Conservation (phyloP, 257 asterid species). For the Mentha longifolia region DNA sequence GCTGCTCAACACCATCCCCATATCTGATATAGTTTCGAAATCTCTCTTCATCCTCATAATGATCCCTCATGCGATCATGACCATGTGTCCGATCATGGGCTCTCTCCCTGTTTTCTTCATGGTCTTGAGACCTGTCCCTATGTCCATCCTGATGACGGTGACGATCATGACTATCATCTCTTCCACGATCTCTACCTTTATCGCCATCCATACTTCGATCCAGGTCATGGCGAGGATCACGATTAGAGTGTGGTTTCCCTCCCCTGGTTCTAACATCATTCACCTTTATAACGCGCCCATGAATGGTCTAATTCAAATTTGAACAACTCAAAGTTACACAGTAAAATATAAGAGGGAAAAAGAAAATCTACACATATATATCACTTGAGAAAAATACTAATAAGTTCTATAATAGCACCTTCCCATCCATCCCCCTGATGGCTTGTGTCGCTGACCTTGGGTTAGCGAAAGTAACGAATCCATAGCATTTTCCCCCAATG, state of each 20-base stretch:
- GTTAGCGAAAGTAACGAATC: slow-evolving; percentile 74
- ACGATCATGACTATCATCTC: slow-evolving; percentile 47
- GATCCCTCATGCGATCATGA: slow-evolving; percentile 55
- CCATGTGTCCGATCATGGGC: slow-evolving; percentile 47
- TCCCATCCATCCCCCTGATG: slow-evolving; percentile 82
- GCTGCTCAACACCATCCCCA: slow-evolving; percentile 49
- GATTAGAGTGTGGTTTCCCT: slow-evolving; percentile 60
- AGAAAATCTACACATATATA: neutral
- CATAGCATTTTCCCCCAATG: slow-evolving; percentile 79
- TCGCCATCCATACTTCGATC: slow-evolving; percentile 55
- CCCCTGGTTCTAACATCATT: slow-evolving; percentile 73
- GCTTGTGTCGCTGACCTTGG: slow-evolving; percentile 83
- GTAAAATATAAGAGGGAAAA: neutral
- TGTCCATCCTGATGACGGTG: slow-evolving; percentile 51
- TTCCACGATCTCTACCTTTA: slow-evolving; percentile 60
- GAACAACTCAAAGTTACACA: slow-evolving; percentile 21
- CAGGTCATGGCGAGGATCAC: slow-evolving; percentile 54
- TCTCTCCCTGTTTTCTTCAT: slow-evolving; percentile 55
- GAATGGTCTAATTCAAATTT: slow-evolving; percentile 56
- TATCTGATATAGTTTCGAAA: slow-evolving; percentile 44
- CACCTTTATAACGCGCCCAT: slow-evolving; percentile 73
- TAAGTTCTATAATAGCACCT: slow-evolving; percentile 44
- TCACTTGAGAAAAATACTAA: neutral
- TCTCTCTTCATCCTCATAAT: slow-evolving; percentile 54
- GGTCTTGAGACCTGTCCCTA: slow-evolving; percentile 57